Evolutionary conservation across 1,284 basidiomycete species (phyloP).

Genomic region (Cryptococcus amylolentus): DNA sequence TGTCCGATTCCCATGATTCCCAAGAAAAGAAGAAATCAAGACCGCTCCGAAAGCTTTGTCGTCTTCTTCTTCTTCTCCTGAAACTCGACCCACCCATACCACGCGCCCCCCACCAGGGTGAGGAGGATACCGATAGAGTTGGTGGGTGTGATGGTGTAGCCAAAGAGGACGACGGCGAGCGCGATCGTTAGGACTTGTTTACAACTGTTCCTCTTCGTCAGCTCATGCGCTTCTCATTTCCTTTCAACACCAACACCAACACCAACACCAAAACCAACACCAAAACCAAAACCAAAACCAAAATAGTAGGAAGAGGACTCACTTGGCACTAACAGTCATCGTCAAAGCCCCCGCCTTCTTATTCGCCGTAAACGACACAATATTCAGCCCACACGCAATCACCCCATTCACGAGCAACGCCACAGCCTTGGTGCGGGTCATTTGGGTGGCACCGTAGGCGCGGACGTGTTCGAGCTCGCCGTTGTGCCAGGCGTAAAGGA

Average conservation of each 20-base stretch:
- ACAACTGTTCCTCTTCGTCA: slow-evolving; percentile 48
- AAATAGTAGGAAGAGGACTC: slow-evolving; percentile 7
- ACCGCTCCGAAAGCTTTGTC: slow-evolving; percentile 15
- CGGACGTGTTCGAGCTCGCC: slow-evolving; percentile 72
- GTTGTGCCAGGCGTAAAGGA: slow-evolving; percentile 66
- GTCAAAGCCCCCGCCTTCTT: slow-evolving; percentile 67
- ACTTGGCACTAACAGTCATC: slow-evolving; percentile 50
- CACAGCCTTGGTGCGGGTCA: slow-evolving; percentile 55
- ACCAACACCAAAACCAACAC: too few relatives aligned
- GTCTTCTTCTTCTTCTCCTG: slow-evolving; percentile 54
- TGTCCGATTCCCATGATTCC: too few relatives aligned
- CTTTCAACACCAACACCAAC: background rate
- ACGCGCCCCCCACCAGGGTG: slow-evolving; percentile 77
- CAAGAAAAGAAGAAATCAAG: background rate
- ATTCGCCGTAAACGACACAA: slow-evolving; percentile 88
- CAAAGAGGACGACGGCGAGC: slow-evolving; percentile 75
- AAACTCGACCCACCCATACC: slow-evolving; percentile 74
- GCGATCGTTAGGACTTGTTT: slow-evolving; percentile 93
- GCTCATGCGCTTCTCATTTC: background rate
- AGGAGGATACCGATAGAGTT: slow-evolving; percentile 77
- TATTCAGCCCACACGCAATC: slow-evolving; percentile 85
- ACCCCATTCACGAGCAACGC: slow-evolving; percentile 71
- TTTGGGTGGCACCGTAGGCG: slow-evolving; percentile 55
- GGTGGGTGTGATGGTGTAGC: slow-evolving; percentile 69
- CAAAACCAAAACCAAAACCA: too few relatives aligned